Evolutionary conservation across 345 rosid species (phyloP).

Genomic region (Hibiscus mutabilis): DNA sequence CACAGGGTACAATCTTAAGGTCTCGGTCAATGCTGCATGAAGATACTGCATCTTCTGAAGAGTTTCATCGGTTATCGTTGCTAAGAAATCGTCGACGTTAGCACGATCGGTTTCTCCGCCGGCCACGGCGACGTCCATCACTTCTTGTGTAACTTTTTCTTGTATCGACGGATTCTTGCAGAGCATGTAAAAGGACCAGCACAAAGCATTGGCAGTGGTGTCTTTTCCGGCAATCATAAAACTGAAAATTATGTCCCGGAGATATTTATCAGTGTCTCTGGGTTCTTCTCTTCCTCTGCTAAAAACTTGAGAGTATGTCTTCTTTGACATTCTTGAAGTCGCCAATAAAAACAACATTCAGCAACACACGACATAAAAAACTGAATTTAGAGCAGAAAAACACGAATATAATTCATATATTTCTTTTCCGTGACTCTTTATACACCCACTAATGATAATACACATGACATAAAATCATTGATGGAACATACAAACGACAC

Average conservation of each 20-base stretch:
- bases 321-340: slow-evolving; percentile 22
- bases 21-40: slow-evolving; percentile 69
- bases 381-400: not conserved
- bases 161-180: slow-evolving; percentile 64
- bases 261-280: slow-evolving; percentile 40
- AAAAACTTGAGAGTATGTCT: slow-evolving; percentile 59
- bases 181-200: slow-evolving; percentile 42
- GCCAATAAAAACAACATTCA: not conserved
- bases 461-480: no score
- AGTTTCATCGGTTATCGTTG: slow-evolving; percentile 31
- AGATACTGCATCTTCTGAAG: slow-evolving; percentile 70
- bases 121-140: slow-evolving; percentile 25
- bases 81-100: slow-evolving; percentile 30
- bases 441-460: no score
- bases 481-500: no score
- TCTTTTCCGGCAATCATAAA: slow-evolving; percentile 79
- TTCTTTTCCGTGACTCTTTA: no score
- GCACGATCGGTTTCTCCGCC: slow-evolving; percentile 13
- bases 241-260: slow-evolving; percentile 62
- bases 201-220: slow-evolving; percentile 34
- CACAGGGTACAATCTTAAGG: slow-evolving; percentile 63
- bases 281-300: slow-evolving; percentile 41
- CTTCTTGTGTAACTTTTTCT: slow-evolving; percentile 55
- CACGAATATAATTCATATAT: no score
- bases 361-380: not conserved